phyloP scores from a whole-genome alignment of 2,329 filamentous ascomycete genomes.

The Hypoxylon sp. region DNA sequence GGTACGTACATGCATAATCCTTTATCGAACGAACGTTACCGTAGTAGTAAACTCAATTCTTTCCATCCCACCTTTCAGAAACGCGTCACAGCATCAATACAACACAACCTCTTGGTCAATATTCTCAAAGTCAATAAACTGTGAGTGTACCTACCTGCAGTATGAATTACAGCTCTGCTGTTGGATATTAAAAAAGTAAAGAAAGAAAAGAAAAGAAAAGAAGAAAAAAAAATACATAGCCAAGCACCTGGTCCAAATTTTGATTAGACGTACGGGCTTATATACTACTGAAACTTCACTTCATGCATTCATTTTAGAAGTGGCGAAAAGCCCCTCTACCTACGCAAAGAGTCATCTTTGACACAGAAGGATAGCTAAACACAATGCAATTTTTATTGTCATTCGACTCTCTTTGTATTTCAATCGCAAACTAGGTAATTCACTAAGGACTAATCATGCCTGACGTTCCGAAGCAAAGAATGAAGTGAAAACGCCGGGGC shows the following conservation, averaged over 20 bases:
- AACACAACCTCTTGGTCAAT: constrained; percentile 5
- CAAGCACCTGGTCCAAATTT: constrained; percentile 11
- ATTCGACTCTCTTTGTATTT: constrained; percentile 24
- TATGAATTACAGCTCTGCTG: neutral
- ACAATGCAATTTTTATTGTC: constrained; percentile 4
- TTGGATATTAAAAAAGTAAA: neutral
- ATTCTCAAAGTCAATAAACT: constrained; percentile 9
- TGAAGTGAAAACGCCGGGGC: constrained; percentile 37
- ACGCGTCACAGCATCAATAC: constrained; percentile 14
- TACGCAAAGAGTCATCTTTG: neutral
- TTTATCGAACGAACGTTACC: constrained; percentile 1
- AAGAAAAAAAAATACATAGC: neutral
- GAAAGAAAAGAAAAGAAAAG: neutral
- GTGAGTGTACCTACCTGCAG: neutral
- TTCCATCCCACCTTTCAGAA: constrained; percentile 30
- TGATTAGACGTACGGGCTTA: constrained; percentile 9
- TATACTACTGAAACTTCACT: constrained; percentile 5
- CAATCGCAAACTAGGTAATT: constrained; percentile 5
- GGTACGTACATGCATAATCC: constrained; percentile 3
- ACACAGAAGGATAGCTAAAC: constrained; percentile 6
- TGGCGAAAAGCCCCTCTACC: constrained; percentile 5
- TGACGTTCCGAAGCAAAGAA: constrained; percentile 29
- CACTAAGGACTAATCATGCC: constrained; percentile 20
- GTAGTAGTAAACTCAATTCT: constrained; percentile 6
- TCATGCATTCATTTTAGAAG: constrained; percentile 14